Evolutionary conservation across 1,284 basidiomycete genomes (phyloP).

Genomic region (Apiotrichum siamense): DNA sequence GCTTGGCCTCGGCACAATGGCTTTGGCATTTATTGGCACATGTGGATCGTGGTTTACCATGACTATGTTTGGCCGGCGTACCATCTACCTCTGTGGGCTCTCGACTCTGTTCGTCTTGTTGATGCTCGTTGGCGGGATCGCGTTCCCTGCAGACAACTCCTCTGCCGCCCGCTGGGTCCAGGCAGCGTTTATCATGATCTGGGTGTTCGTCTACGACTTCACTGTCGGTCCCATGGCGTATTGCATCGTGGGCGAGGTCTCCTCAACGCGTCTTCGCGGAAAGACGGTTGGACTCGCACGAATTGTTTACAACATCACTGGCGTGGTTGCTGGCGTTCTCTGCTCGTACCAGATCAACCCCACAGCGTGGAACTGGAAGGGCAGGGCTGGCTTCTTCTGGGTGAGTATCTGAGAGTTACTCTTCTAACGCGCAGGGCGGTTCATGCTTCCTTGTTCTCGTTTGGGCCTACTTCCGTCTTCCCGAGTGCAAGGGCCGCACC

Average conservation of each 20-base stretch:
- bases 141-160: conserved; percentile 4
- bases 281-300: conserved; percentile 51
- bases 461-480: conserved; percentile 38
- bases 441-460: conserved; percentile 19
- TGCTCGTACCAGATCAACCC: conserved; percentile 21
- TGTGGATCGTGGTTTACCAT: conserved; percentile 23
- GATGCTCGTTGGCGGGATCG: conserved; percentile 43
- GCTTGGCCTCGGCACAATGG: conserved; percentile 6
- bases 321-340: conserved; percentile 14
- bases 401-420: conserved; percentile 16
- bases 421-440: conserved; percentile 18
- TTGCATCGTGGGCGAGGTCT: conserved; percentile 45
- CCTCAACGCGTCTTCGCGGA: conserved; percentile 45
- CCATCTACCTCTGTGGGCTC: conserved; percentile 49
- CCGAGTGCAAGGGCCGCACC: conserved; percentile 45
- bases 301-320: conserved; percentile 47
- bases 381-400: conserved; percentile 32
- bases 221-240: conserved; percentile 35
- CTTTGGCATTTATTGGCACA: conserved; percentile 22
- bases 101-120: conserved; percentile 42
- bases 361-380: conserved; percentile 25
- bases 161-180: conserved; percentile 1
- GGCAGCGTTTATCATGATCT: conserved; percentile 14
- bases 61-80: conserved; percentile 43
- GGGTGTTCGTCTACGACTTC: conserved; percentile 15